Evolutionary conservation across 2,329 filamentous ascomycete genomes (phyloP).

Genomic region (Colletotrichum sp.): DNA sequence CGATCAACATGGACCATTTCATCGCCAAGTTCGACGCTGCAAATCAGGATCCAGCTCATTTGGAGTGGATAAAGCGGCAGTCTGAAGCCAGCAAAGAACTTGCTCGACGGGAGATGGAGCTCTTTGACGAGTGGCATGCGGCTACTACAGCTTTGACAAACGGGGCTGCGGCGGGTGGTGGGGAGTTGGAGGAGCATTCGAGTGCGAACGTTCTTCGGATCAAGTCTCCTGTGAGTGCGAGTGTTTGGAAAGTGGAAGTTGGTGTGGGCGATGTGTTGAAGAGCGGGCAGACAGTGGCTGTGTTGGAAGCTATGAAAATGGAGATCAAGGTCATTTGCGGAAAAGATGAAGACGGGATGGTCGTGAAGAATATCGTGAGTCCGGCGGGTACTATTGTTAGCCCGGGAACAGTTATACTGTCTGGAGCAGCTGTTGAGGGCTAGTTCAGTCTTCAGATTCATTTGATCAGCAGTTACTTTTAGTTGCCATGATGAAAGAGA

Average conservation of each 20-base stretch:
- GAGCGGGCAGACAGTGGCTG: slow-evolving; percentile 45
- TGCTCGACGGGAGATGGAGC: not conserved
- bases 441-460: no score
- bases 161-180: not conserved
- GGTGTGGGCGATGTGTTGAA: slow-evolving; percentile 45
- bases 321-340: slow-evolving; percentile 40
- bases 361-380: not conserved
- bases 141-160: not conserved
- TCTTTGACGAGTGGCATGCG: not conserved
- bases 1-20: slow-evolving; percentile 40
- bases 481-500: no score
- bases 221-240: slow-evolving; percentile 51
- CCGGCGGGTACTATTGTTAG: not conserved
- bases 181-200: not conserved
- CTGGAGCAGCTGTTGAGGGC: not conserved
- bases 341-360: not conserved
- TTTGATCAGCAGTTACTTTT: no score
- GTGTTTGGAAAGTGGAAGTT: slow-evolving; percentile 58
- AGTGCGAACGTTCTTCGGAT: slow-evolving; percentile 26
- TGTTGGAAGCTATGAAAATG: slow-evolving; percentile 64
- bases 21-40: slow-evolving; percentile 47
- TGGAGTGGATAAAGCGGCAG: not conserved
- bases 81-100: not conserved
- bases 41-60: not conserved
- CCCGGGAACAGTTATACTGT: not conserved